Evolutionary conservation across 2,329 filamentous ascomycete species (phyloP), one percentile per base, ranked within the genome.

Genomic region (Colletotrichum gloeosporioides): DNA sequence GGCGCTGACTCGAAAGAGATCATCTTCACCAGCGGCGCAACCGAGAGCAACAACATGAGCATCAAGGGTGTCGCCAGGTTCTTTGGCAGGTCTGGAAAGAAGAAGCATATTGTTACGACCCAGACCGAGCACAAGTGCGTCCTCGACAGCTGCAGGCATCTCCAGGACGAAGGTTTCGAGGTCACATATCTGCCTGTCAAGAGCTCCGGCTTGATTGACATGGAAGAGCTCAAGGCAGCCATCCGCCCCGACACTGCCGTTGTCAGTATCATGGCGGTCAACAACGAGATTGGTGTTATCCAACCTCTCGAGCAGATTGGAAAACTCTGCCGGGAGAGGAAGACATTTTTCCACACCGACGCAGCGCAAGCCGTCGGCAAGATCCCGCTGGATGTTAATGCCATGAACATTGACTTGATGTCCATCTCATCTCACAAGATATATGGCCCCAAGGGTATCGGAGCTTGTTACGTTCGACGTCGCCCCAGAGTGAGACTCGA

Each of bases 101-200:
- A 99, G 92, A 98, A 95, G 88, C 97, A 99, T 86, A 96, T 99
- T 82, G 96, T 99, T 85, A 99, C 97, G 29, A 95, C 93, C 53
- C 97, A 99, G 88, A 99, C 97, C 0, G 97, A 99, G 87, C 97
- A 99, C 90, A 99, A 99, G 88, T 99, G 97, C 86, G 97, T 99
- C 18, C 90, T 99, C 69, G 97, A 99, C 87, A 98, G 96, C 87
- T 99, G 96, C 86, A 91, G 97, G 78, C 96, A 99, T 91, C 89
- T 99, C 79, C 96, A 99, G 87, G 96, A 98, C 81, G 97, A 99
- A 82, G 97, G 97, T 29, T 98, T 96, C 81, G 95, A 98, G 75
- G 91, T 99, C 79, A 99, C 97, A n/a, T 99, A 99, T 82, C 90
- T 99, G 63, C 96, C 97, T 5, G 97, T 99, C 7, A 91, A 96